Conservation (phyloP, 805 yeast species). For the Lipomyces mesembrius region DNA sequence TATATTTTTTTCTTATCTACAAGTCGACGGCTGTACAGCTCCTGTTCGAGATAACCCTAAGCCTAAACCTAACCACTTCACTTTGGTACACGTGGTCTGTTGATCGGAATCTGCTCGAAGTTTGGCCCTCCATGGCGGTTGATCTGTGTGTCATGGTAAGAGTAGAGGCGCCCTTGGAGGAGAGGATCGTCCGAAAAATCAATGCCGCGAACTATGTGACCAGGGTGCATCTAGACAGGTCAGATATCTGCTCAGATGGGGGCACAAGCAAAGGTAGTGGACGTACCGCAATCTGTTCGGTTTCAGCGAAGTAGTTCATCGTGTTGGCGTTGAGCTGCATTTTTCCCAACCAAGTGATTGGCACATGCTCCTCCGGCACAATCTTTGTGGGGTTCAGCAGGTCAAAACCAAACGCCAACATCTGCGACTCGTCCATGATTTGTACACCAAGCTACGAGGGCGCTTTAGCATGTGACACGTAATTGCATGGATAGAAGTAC, state of each 20-base stretch:
- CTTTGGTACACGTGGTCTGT: constrained; percentile 76
- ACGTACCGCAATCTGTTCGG: constrained; percentile 70
- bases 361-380: constrained; percentile 87
- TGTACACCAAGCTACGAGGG: constrained; percentile 64
- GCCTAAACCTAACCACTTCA: too few species aligned
- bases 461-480: neutral
- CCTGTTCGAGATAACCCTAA: too few species aligned
- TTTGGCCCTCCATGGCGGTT: constrained; percentile 71
- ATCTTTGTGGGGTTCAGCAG: constrained; percentile 89
- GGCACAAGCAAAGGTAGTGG: neutral
- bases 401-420: constrained; percentile 73
- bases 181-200: constrained; percentile 82
- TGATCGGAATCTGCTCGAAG: constrained; percentile 83
- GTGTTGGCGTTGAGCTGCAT: constrained; percentile 77
- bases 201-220: constrained; percentile 83
- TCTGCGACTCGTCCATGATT: constrained; percentile 82
- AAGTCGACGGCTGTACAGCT: too few species aligned
- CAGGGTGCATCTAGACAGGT: constrained; percentile 61
- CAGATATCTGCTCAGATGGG: constrained; percentile 3
- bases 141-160: constrained; percentile 85
- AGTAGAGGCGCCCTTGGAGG: constrained; percentile 76
- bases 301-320: constrained; percentile 82
- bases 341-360: constrained; percentile 83
- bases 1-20: too few species aligned
- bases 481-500: constrained; percentile 42